Percentiles rank a stretch among this genome's conserved stretches.
Evolutionary conservation across 345 rosid genomes (phyloP).

Genomic region (Corchorus olitorius): DNA sequence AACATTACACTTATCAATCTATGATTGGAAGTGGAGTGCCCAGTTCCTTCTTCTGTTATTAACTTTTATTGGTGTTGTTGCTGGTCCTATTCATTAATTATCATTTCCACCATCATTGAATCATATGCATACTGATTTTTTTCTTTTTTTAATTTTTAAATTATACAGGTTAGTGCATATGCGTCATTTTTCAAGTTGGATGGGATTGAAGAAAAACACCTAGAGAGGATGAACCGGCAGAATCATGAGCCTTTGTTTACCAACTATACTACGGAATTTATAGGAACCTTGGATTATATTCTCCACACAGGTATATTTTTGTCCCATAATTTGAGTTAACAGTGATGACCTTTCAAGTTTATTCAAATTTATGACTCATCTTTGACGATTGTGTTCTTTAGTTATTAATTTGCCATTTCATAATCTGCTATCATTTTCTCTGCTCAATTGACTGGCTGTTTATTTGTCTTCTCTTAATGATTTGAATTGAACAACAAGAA

Average conservation of each 20-base stretch:
- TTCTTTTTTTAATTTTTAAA: too few species aligned
- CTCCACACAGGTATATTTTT: slow-evolving; percentile 20
- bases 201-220: slow-evolving; percentile 13
- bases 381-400: neutral
- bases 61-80: neutral
- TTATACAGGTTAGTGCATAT: slow-evolving; percentile 20
- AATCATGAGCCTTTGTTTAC: slow-evolving; percentile 20
- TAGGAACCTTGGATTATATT: slow-evolving; percentile 21
- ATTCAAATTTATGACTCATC: neutral
- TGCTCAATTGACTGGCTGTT: neutral
- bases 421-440: neutral
- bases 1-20: neutral
- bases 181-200: neutral
- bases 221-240: slow-evolving; percentile 10
- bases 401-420: neutral
- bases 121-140: neutral
- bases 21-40: neutral
- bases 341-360: neutral
- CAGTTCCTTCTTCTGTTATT: neutral
- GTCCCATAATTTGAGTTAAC: neutral
- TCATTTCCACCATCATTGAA: neutral
- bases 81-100: neutral
- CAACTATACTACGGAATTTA: neutral
- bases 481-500: too few species aligned
- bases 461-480: neutral